Base-by-base conservation (phyloP, 2,329 filamentous ascomycete species). In the Fusarium sp. region DNA sequence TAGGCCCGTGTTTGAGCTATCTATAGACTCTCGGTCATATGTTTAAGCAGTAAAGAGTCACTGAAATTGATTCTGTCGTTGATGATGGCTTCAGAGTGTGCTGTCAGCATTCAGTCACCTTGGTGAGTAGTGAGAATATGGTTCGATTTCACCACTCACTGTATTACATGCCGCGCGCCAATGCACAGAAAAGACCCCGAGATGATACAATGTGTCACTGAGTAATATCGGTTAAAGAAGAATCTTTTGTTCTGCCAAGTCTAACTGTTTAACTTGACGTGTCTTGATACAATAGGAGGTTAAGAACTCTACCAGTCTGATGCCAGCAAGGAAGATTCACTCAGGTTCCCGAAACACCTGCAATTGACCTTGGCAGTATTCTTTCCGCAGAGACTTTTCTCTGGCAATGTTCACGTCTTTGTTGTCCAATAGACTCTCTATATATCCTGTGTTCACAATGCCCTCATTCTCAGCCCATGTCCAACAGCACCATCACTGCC, bases 401-500 rank as follows among this genome's bases (percentile, higher is more conserved):
- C 10, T 37, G 21, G 38, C 6, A 4, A 35, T 4, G 21, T 21
- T 18, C 39, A 18, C 6, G 4, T 21, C 29, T 10, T 35, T 19
- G 7, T 51, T 45, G 14, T 9, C 15, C 41, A 19, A 37, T 23
- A 7, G 23, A 49, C 23, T 33, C 16, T 37, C 35, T 29, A 48
- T 48, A 18, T 25, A 23, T 11, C n/a, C 23, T 35, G n/a, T 59
- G 14, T 29, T 27, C n/a, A 23, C 15, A 18, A 27, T 55, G 35
- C 14, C 37, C n/a, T 54, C 35, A 25, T 55, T n/a, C 35, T 41
- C 37, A 55, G 33, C 49, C 49, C 19, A 39, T 54, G 33, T 38
- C 25, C 35, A 27, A 52, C 33, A 33, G 0, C 25, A 16, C 12
- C 21, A 37, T 73, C 46, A 77, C 23, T 61, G 66, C 14, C 57